These are phyloP conservation scores for Nothophoma quercina DNA, from an alignment of 2,329 filamentous ascomycete species.

Conservation along the genomic window DNA sequence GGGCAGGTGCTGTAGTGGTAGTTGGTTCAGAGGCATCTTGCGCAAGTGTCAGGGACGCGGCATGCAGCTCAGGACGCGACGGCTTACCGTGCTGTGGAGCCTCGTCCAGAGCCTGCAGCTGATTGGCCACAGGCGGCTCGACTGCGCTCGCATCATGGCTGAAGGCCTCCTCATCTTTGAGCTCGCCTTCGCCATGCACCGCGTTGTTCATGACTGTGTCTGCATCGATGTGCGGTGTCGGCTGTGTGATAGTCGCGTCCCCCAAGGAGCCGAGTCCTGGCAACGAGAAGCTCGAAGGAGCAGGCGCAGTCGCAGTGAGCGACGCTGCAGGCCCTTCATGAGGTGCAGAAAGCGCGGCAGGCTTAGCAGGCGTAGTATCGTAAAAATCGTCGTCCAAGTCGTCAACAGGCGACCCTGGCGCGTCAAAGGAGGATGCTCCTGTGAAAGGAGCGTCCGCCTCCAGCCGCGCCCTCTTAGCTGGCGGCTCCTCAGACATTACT, in stretches of 20 bases:
- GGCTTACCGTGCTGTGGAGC: conserved; percentile 40
- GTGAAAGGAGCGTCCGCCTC: conserved; percentile 47
- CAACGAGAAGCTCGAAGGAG: conserved; percentile 37
- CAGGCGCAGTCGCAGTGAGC: conserved; percentile 34
- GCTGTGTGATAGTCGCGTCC: conserved; percentile 31
- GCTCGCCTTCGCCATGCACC: conserved; percentile 43
- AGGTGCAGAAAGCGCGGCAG: conserved; percentile 27
- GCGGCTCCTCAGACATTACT: conserved; percentile 49
- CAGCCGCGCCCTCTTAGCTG: conserved; percentile 52
- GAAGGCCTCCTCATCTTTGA: conserved; percentile 42
- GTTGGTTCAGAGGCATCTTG: conserved; percentile 31
- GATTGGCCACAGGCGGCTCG: conserved; percentile 29
- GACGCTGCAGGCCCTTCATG: conserved; percentile 26
- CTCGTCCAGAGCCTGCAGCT: conserved; percentile 29
- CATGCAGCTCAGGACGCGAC: conserved; percentile 32
- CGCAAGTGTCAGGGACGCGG: conserved; percentile 29
- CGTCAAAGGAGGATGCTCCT: conserved; percentile 44
- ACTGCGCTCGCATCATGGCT: conserved; percentile 36
- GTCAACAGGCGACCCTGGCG: conserved; percentile 50
- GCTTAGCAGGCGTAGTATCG: conserved; percentile 43
- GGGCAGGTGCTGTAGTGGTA: conserved; percentile 21
- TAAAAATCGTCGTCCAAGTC: conserved; percentile 52
- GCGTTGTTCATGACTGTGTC: conserved; percentile 25
- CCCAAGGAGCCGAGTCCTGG: conserved; percentile 47
- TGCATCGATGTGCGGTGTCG: conserved; percentile 25